Conservation (phyloP, 2,329 filamentous ascomycete species). For the Aspergillus sp. region DNA sequence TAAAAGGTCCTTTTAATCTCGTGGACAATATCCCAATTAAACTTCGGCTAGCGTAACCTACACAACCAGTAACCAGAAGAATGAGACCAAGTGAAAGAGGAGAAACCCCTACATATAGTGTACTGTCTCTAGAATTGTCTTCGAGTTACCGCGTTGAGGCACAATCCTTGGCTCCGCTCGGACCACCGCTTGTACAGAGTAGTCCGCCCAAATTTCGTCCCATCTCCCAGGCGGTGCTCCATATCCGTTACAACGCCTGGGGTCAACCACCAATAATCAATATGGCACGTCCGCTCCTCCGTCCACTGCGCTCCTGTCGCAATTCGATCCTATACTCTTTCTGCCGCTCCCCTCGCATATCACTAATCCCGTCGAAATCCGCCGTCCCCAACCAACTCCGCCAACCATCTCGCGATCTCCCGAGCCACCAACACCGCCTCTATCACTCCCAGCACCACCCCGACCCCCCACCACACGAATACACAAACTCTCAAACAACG, state of each 20-base stretch:
- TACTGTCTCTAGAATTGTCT: background rate
- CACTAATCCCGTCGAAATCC: constrained; percentile 8
- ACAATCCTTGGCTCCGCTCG: constrained; percentile 12
- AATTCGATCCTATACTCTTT: background rate
- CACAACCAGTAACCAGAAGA: background rate
- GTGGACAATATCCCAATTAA: too few relatives aligned
- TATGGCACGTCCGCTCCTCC: constrained; percentile 19
- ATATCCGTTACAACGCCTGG: background rate
- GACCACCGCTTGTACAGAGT: constrained; percentile 22
- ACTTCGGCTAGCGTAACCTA: background rate
- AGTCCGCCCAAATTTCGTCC: constrained; percentile 16
- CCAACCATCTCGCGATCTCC: constrained; percentile 51
- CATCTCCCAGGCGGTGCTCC: constrained; percentile 3
- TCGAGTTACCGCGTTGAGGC: background rate
- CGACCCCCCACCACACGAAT: constrained; percentile 60
- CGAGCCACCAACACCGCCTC: constrained; percentile 56
- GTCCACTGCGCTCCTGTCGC: constrained; percentile 11
- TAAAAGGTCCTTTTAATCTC: too few relatives aligned
- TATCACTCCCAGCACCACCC: constrained; percentile 80
- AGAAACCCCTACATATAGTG: background rate
- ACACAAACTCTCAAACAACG: constrained; percentile 66
- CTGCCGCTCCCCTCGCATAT: background rate
- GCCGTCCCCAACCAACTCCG: constrained; percentile 4
- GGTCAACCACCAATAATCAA: constrained; percentile 1
- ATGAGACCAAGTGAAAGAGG: background rate